Base-by-base conservation (phyloP, 2,329 filamentous ascomycete genomes). In the Periconia macrospinosa region DNA sequence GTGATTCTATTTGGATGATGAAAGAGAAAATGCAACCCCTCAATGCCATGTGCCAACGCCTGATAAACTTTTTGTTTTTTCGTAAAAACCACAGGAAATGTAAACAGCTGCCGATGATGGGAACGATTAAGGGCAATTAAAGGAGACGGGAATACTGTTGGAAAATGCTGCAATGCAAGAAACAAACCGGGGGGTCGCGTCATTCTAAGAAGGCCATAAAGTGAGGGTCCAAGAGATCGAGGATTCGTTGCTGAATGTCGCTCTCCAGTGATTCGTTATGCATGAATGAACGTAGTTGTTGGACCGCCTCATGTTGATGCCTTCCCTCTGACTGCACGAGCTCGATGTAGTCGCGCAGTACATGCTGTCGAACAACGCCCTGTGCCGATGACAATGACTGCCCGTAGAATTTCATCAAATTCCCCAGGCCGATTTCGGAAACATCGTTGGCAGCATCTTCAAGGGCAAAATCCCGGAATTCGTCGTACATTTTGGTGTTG, bases 401-500 rank as follows among this genome's bases (percentile, higher is more conserved):
- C 66, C 81, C 81, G 70, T 90, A 90, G 71, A 86, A 90, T 45
- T 82, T 81, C 62, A 89, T 76, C 51, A 91, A 77, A 68, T 83
- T 83, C 54, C 79, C 79, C 67, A 89, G 76, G 46, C 88, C 88
- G 58, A 76, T 76, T 54, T 77, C 76, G 55, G 79, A 79, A 65
- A 76, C 75, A 64, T 78, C 78, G 58, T 80, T 72, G 53, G 74
- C 71, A 51, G 81, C 78, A 73, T 92, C 89, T 67, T 87, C 84
- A 56, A 87, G 75, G 51, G 89, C 88, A 69, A 83, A 80, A 64
- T 78, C 77, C 59, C 85, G 84, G 76, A 92, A 91, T 71, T 92
- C 88, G 68, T 84, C 78, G 76, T 92, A 92, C 84, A 92, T 89
- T 68, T 78, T 79, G 54, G 81, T 79, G 72, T 92, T 89, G 81